Conservation (phyloP, 148 eudicot species). For the Dysphania ambrosioides region DNA sequence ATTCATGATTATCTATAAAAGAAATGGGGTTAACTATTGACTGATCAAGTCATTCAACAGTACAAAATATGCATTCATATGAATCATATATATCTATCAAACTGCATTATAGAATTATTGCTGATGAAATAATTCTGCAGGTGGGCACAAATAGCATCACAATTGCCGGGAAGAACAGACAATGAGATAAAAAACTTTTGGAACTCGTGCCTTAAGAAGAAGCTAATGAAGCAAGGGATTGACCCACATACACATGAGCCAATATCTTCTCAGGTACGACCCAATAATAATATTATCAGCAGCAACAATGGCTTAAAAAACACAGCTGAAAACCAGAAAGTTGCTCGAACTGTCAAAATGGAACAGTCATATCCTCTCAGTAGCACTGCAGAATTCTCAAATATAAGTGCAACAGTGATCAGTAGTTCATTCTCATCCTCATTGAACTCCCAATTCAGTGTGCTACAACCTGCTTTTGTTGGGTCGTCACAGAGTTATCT, state of each 20-base stretch:
- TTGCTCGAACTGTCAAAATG: constrained; percentile 18
- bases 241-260: constrained; percentile 81
- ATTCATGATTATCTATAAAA: not conserved
- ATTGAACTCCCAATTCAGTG: constrained; percentile 34
- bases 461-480: constrained; percentile 23
- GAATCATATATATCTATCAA: not conserved
- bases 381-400: constrained; percentile 10
- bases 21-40: not conserved
- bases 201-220: constrained; percentile 81
- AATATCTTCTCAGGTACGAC: constrained; percentile 23
- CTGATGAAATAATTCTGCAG: constrained; percentile 29
- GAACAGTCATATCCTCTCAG: constrained; percentile 25
- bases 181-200: constrained; percentile 84
- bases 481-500: constrained; percentile 17
- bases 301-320: constrained; percentile 18
- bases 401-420: constrained; percentile 17
- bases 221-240: constrained; percentile 68
- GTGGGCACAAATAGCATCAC: constrained; percentile 92
- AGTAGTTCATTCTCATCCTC: constrained; percentile 30
- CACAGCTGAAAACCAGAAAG: constrained; percentile 11
- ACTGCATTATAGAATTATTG: not conserved
- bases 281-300: constrained; percentile 18
- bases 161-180: constrained; percentile 93
- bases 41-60: not conserved
- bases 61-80: not conserved